Evolutionary conservation across 1,139 yeast genomes (phyloP), one percentile per base, ranked within the genome.

Genomic region (Suhomyces terraborum): DNA sequence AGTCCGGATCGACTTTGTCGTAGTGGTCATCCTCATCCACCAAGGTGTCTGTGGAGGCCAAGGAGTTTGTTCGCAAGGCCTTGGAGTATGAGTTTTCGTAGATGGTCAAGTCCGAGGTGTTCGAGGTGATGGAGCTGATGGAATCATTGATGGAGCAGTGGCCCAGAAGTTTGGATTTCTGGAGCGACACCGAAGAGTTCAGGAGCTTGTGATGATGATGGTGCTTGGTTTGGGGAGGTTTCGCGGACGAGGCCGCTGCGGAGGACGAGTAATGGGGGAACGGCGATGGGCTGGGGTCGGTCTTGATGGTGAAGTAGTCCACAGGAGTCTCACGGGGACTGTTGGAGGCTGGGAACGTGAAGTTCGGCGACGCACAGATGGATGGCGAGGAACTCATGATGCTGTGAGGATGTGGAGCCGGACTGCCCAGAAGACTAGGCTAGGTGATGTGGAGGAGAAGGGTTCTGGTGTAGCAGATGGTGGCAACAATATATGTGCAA

Each of bases 91-190:
- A 34, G 23, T 32, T 41, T 12, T 46, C 50, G 21, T 44, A 47
- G 26, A 50, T 41, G 34, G 51, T 48, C 36, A 48, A 38, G 38
- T 47, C 53, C 16, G 51, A 47, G 19, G 56, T 50, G 34, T 53
- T 56, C 21, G 58, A 53, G 8, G 53, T 51, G 24, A 55, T 45
- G 38, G 58, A 52, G 35, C 55, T 49, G 39, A 54, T 45, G 36
- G 57, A 54, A 30, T 45, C 50, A 25, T 43, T 42, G 18, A 32
- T 27, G 19, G 48, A 31, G 12, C 41, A 41, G 35, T 45, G 50
- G 14, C 35, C 23, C 22, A 35, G 16, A 10, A 23, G 27, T 12
- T 36, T 36, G 13, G 32, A 10, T 14, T 20, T 20, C 4, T 23
- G 13, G 10, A 20, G 6, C 6, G 24, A 46, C 6, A 18, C 16